Percentiles rank a stretch among this genome's conserved stretches.
phyloP scores from a whole-genome alignment of 768 basidiomycete genomes.

The Lactifluus pinguis region DNA sequence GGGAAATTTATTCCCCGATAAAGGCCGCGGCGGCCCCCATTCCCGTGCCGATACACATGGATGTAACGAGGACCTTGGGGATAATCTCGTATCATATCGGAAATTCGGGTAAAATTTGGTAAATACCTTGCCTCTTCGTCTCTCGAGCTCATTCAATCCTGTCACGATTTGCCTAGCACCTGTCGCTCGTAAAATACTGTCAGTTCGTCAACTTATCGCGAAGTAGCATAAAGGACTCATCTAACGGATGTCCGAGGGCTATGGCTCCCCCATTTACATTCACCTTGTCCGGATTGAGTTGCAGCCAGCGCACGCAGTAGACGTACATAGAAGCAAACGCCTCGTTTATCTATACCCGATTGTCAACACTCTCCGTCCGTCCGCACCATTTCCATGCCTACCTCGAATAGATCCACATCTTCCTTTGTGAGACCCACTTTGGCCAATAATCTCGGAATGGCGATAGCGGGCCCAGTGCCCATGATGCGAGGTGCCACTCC shows the following conservation, averaged over 20 bases:
- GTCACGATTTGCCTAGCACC: constrained; percentile 80
- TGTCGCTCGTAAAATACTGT: constrained; percentile 52
- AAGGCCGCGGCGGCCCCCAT: constrained; percentile 86
- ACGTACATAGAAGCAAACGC: constrained; percentile 82
- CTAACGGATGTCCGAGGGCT: constrained; percentile 76
- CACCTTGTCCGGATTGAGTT: constrained; percentile 54
- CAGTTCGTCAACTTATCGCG: constrained; percentile 9
- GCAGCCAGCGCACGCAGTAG: constrained; percentile 60
- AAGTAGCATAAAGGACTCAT: constrained; percentile 35
- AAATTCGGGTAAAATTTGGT: not conserved
- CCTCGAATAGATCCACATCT: constrained; percentile 79
- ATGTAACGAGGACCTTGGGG: constrained; percentile 64
- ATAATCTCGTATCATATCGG: not conserved
- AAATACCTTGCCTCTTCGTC: constrained; percentile 46
- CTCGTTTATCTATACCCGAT: constrained; percentile 63
- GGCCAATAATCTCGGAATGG: constrained; percentile 72
- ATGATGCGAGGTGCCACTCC: constrained; percentile 76
- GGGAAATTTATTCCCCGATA: constrained; percentile 36
- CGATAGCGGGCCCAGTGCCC: constrained; percentile 79
- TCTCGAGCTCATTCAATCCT: constrained; percentile 63
- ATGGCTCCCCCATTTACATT: constrained; percentile 92
- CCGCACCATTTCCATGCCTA: constrained; percentile 20
- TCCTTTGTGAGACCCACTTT: constrained; percentile 52
- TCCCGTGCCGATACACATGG: constrained; percentile 86
- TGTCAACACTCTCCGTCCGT: not conserved